Base-by-base conservation (phyloP, 306 rosid genomes). In the Glycine tomentella region DNA sequence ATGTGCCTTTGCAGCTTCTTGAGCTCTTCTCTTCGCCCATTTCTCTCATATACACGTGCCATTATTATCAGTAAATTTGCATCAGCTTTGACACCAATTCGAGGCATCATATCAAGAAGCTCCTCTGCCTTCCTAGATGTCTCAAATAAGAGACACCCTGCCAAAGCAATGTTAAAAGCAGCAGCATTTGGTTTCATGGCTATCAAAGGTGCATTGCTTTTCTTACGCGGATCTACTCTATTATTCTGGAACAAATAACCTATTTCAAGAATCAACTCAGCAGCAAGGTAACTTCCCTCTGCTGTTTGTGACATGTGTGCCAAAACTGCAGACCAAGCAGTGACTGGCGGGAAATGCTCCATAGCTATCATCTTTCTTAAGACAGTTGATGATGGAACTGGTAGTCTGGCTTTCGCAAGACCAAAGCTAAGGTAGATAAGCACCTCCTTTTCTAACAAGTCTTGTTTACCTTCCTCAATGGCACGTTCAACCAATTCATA, bases 91-190 rank as follows among this genome's bases (percentile, higher is more conserved):
- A 90, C 88, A 62, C 97, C 97, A 86, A 94, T 85, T 52, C 83
- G 83, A 82, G 94, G 93, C 94, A 92, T 91, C 90, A 89, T 86
- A 80, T 90, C 97, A 74, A 94, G 94, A 80, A 94, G 93, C 87
- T 90, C 87, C 84, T 92, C 97, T 36, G 97, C 98, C 82, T 91
- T 94, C 85, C 87, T 88, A 77, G 91, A 87, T 38, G 89, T 91
- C 75, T 87, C 91, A 81, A 81, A 92, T 74, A 90, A 84, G 80
- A 92, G 91, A 82, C 97, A 92, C 15, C 97, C 97, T 4, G 90
- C 91, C 81, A 94, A 82, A 77, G 89, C 97, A 86, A 92, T 89
- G 83, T 86, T 91, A 87, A 94, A 90, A 80, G 97, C 84, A 63
- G 83, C 56, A 25, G 93, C 80, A 72, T 88, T 86, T 75, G 97